Percentiles rank a stretch among this genome's conserved stretches.
phyloP scores from a whole-genome alignment of 192 early-diverging fungal species.

The Coemansia erecta region DNA sequence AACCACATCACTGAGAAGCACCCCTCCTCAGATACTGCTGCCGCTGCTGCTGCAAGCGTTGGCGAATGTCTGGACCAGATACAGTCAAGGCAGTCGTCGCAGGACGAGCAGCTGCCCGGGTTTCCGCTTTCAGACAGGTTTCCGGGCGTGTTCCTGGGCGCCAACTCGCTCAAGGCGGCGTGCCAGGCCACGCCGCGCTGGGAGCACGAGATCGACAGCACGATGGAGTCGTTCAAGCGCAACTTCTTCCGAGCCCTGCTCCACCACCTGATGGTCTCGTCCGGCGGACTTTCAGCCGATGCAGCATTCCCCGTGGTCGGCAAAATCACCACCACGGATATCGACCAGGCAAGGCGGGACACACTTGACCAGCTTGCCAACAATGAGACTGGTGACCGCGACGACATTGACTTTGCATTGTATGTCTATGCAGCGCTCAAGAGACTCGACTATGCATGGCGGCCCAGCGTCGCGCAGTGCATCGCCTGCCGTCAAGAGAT shows the following conservation, averaged over 20 bases:
- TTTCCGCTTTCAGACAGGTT: constrained; percentile 27
- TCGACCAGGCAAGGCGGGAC: constrained; percentile 32
- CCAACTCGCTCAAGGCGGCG: constrained; percentile 65
- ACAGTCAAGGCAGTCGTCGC: too few species aligned
- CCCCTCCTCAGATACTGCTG: background rate
- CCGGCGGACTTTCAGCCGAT: constrained; percentile 46
- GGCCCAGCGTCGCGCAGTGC: constrained; percentile 31
- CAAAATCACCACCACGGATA: constrained; percentile 55
- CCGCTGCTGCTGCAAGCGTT: too few species aligned
- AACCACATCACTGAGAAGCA: constrained; percentile 66
- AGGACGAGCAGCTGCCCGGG: constrained; percentile 6
- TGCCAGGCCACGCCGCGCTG: constrained; percentile 83
- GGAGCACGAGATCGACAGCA: constrained; percentile 56
- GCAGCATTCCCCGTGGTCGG: constrained; percentile 58
- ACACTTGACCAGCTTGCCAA: background rate
- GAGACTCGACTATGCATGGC: constrained; percentile 54
- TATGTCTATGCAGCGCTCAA: constrained; percentile 62
- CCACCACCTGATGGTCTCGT: constrained; percentile 63
- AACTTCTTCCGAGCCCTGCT: constrained; percentile 76
- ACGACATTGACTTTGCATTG: constrained; percentile 41
- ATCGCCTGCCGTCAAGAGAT: constrained; percentile 34
- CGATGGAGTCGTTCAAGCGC: constrained; percentile 60
- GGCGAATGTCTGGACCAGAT: background rate
- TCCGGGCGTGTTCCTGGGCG: constrained; percentile 49
- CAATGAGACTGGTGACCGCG: background rate